Conservation (phyloP, 345 rosid genomes). For the Conringia planisiliqua region DNA sequence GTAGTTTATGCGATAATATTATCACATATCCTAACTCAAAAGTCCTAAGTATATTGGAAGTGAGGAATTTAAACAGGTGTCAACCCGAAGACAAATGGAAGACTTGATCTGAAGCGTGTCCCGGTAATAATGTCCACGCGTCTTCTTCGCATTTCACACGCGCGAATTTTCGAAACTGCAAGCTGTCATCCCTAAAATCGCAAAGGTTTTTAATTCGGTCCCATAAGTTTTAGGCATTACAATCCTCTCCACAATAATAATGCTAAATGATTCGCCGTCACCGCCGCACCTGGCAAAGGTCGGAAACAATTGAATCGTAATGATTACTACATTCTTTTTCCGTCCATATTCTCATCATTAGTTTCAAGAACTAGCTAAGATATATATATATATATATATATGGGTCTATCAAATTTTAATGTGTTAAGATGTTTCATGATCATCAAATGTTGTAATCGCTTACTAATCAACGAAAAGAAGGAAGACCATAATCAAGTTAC, state of each 20-base stretch:
- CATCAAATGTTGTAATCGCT: neutral
- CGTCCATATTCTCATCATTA: neutral
- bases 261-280: neutral
- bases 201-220: neutral
- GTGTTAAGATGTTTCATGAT: neutral
- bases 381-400: too few species aligned
- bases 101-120: neutral
- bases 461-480: neutral
- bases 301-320: neutral
- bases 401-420: neutral
- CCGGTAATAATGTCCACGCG: neutral
- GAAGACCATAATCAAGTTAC: slow-evolving; percentile 3
- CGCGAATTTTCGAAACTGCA: neutral
- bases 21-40: neutral
- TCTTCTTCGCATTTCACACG: neutral
- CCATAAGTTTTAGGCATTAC: neutral
- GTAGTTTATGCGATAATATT: neutral
- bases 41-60: neutral
- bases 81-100: neutral
- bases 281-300: neutral
- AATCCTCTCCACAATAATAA: neutral
- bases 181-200: neutral
- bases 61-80: neutral
- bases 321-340: neutral
- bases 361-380: neutral